These are phyloP conservation scores for Limonium bicolor DNA, from an alignment of 148 eudicot species.

Conservation along the genomic window DNA sequence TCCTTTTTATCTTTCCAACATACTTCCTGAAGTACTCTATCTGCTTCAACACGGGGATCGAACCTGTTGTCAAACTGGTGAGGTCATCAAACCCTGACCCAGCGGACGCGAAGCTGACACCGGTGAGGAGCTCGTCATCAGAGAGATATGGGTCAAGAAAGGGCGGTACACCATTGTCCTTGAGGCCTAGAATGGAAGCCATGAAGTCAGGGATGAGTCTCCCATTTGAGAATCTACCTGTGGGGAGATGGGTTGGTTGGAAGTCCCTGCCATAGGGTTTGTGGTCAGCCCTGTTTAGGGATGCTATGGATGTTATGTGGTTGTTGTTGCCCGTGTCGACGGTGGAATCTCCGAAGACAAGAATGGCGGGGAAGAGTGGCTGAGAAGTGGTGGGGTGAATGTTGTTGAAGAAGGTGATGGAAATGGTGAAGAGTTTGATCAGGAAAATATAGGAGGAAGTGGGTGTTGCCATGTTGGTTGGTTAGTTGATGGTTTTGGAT, in stretches of 20 bases:
- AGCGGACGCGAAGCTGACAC: slow-evolving; percentile 31
- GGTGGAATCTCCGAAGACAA: slow-evolving; percentile 55
- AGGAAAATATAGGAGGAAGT: too few species aligned
- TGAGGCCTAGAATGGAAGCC: slow-evolving; percentile 6
- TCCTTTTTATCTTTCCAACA: slow-evolving; percentile 10
- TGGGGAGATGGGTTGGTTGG: slow-evolving; percentile 27
- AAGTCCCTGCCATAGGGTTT: slow-evolving; percentile 41
- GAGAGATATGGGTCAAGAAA: slow-evolving; percentile 29
- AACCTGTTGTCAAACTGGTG: slow-evolving; percentile 18
- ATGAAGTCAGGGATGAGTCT: slow-evolving; percentile 9
- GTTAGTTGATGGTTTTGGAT: too few species aligned
- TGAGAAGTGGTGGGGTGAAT: slow-evolving; percentile 9
- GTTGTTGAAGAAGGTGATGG: neutral
- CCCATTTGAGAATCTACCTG: slow-evolving; percentile 43
- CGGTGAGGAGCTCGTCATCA: slow-evolving; percentile 17
- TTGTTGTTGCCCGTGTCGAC: slow-evolving; percentile 64
- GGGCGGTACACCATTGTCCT: slow-evolving; percentile 17
- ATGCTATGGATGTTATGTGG: slow-evolving; percentile 11
- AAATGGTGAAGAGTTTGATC: slow-evolving; percentile 1
- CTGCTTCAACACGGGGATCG: slow-evolving; percentile 19
- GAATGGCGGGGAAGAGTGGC: slow-evolving; percentile 30
- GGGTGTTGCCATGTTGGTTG: too few species aligned
- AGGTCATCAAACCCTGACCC: slow-evolving; percentile 31
- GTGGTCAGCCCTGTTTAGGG: slow-evolving; percentile 31
- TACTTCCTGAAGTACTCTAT: slow-evolving; percentile 28